Evolutionary conservation across 225 moss, liverwort and hornwort species (phyloP).

Genomic region (Marchantia paleacea): DNA sequence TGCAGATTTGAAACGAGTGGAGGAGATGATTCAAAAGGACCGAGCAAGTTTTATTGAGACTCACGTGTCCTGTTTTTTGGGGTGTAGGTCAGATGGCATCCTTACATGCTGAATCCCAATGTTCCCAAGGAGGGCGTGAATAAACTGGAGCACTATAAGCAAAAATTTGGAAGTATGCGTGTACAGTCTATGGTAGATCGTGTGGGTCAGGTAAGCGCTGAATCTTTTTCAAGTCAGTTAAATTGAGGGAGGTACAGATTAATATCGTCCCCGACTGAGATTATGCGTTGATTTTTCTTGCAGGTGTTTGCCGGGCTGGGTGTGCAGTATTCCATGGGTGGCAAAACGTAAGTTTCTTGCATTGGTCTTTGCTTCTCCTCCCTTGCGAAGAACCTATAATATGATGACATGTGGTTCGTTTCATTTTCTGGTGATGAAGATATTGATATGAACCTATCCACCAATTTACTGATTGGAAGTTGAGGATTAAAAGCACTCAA

Average conservation of each 20-base stretch:
- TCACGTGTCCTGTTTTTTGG: background rate
- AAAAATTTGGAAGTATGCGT: constrained; percentile 58
- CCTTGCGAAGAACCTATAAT: too few relatives aligned
- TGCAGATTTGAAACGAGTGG: too few relatives aligned
- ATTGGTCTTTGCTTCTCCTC: background rate
- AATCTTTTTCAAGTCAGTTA: background rate
- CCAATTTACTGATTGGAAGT: too few relatives aligned
- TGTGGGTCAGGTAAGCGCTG: constrained; percentile 30
- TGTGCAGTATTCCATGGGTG: constrained; percentile 58
- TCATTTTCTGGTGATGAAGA: too few relatives aligned
- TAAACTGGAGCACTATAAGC: constrained; percentile 51
- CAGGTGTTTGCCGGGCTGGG: constrained; percentile 61
- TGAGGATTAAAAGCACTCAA: too few relatives aligned
- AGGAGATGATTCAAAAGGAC: background rate
- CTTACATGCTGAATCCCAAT: constrained; percentile 61
- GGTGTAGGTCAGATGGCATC: constrained; percentile 65
- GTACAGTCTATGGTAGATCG: constrained; percentile 57
- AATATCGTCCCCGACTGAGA: background rate
- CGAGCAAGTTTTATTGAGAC: too few relatives aligned
- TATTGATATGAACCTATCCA: too few relatives aligned
- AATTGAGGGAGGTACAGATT: background rate
- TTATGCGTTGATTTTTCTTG: constrained; percentile 7
- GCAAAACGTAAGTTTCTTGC: constrained; percentile 43
- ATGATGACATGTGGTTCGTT: too few relatives aligned
- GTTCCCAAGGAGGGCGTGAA: constrained; percentile 55